Percentiles rank a stretch among this genome's conserved stretches.
phyloP scores from a whole-genome alignment of 1,284 basidiomycete genomes.

The Moniliella sp. region DNA sequence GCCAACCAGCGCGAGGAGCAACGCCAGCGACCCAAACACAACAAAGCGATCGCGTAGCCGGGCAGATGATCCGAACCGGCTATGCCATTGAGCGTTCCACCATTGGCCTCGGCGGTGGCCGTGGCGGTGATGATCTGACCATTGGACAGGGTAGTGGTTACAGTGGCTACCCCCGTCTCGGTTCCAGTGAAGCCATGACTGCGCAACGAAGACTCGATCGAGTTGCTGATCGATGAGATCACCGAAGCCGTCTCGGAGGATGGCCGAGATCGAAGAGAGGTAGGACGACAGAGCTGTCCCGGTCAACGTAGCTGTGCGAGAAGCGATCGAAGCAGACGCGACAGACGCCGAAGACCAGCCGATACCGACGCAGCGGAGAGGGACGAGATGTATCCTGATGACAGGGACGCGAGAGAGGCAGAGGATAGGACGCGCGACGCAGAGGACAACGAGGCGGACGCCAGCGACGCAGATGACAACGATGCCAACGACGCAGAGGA shows the following conservation, averaged over 20 bases:
- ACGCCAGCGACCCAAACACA: constrained; percentile 19
- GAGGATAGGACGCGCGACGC: constrained; percentile 3
- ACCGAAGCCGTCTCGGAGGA: no score
- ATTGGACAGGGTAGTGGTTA: constrained; percentile 14
- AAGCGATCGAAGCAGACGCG: constrained; percentile 6
- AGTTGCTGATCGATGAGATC: constrained; percentile 8
- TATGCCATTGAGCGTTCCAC: constrained; percentile 3
- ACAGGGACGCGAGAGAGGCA: constrained; percentile 4
- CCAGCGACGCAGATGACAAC: constrained; percentile 4
- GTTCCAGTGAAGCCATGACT: constrained; percentile 14
- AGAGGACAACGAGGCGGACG: constrained; percentile 1
- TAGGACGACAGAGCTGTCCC: constrained; percentile 1
- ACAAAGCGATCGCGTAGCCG: constrained; percentile 18
- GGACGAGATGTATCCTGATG: no score
- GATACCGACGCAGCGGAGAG: constrained; percentile 7
- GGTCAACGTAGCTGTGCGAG: constrained; percentile 4
- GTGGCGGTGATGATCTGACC: constrained; percentile 16
- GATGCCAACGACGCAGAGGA: neutral
- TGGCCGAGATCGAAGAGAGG: no score
- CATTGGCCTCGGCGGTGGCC: constrained; percentile 19
- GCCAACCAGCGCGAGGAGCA: constrained; percentile 9
- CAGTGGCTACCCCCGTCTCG: constrained; percentile 13
- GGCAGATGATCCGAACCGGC: constrained; percentile 9
- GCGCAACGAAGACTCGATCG: constrained; percentile 10
- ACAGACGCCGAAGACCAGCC: constrained; percentile 2